Evolutionary conservation across 257 asterid species (phyloP), one percentile per base, ranked within the genome.

Genomic region (Przewalskia tangutica): DNA sequence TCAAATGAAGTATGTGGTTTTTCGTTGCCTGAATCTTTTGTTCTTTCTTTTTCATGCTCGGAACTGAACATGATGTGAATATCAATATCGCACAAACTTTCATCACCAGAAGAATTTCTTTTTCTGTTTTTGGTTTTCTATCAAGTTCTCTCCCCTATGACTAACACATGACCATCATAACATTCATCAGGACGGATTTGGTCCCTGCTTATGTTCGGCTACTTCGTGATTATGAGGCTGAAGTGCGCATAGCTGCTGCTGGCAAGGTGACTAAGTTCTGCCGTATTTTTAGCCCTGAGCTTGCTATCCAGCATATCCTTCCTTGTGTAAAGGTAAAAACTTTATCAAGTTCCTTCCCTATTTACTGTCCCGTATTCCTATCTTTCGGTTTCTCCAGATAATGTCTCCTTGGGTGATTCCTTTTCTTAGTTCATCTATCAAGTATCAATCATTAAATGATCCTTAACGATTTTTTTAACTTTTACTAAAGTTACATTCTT

Each of bases 161-260:
- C 68, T 55, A 59, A 65, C 58, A 75, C 18, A 4, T 77, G 71
- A 36, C 16, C 80, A 14, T 68, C 42, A 36, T 36, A 27, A n/a
- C 65, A 42, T 66, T 79, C 65, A 38, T 87, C 66, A 87, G 90
- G 71, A 75, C 71, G 84, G 88, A 87, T 18, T 82, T 87, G 85
- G 90, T 87, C 73, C 90, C 88, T 83, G 90, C 88, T 36, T 87
- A 87, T 83, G 90, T 87, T 81, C 87, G 88, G 48, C 53, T 87
- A 83, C 87, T 87, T 77, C 88, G 90, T 70, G 90, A 87, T 75
- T 84, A 87, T 44, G 90, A 87, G 86, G 90, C 90, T 60, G 90
- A 87, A 87, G 90, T 87, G 51, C 88, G 90, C 36, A 87, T 87
- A 67, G 90, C 88, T 81, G 90, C 90, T 68, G 88, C 90, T 60